Base-by-base conservation (phyloP, 352 stramenopile species). In the Globisporangium echinulatum region DNA sequence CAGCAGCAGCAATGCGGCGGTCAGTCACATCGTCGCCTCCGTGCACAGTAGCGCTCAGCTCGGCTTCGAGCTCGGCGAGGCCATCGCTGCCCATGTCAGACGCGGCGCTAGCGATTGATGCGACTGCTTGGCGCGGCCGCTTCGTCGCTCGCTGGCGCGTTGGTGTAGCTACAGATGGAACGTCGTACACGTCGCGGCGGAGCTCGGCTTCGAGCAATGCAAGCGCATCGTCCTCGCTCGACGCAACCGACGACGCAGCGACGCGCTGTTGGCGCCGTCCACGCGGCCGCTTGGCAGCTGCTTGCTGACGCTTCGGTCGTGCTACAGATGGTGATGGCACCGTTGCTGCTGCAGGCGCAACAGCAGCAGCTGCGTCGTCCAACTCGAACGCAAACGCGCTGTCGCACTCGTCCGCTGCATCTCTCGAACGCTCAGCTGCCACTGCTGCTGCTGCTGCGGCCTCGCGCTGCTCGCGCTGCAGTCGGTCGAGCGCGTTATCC, bases 201-300 rank as follows among this genome's bases (percentile, higher is more conserved):
- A 85, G 58, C 59, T 86, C 75, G n/a, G 58, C 58, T 61, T 89
- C 75, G 5, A 89, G 69, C 46, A 82, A 64, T 25, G 69, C 69
- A 7, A 86, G 64, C 5, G 65, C 70, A 39, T 74, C 67, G 43
- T 68, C 81, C 17, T 65, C 53, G 7, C 52, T 69, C 5, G 67
- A 69, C 3, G 71, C 73, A 37, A 64, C 52, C 9, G 72, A 70
- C 49, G 60, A 62, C 7, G 57, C 6, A 56, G 46, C 44, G 42
- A 8, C 42, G 42, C 13, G 40, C n/a, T 33, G 25, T 2, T 33
- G 25, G 25, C 25, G 25, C 25, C 25, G 25, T 33, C 25, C 25
- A 33, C 25, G 25, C 40, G 11, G 40, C 40, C 40, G 40, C 40
- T 13, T 8, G 7, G 40, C 40, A 44, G 40, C 40, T 44, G 40